Base-by-base conservation (phyloP, 495 filamentous ascomycete species). In the Hypoxylon fragiforme region DNA sequence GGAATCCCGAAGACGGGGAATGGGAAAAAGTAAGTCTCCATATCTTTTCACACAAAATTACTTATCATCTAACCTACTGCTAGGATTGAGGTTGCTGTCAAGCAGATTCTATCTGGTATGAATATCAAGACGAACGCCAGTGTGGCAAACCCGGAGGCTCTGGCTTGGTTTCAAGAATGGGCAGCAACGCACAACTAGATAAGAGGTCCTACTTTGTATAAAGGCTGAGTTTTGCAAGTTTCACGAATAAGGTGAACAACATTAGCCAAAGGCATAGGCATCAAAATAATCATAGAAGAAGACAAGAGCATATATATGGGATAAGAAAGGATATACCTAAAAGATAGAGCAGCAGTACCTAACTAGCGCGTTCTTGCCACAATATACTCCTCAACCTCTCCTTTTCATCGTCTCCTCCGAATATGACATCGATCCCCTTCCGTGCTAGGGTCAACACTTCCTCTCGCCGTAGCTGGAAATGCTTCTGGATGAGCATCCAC, bases 1-100 rank as follows among this genome's bases (percentile, higher is more conserved):
- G 90, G 92, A 39, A 90, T 97, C 38, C 91, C 91, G 1, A 84
- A 90, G 60, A 97, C 91, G 21, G 85, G 83, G 0, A 96, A 96
- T 64, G 91, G 92, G 34, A 96, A 96, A 76, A 96, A 96, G 79
- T 81, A 69, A 50, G 79, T 74, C 34, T 18, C 19, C 21, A 22
- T 16, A 38, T 1, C 11, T 1, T 20, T 21, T 15, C 0, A 44
- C 6, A 3, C 21, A 11, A 6, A 6, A 32, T 44, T 11, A 9
- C 11, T n/a, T 18, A 3, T 8, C 44, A 24, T 31, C 50, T 54
- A 52, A 59, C 14, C 0, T 24, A 38, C 44, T 7, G 14, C 31
- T 39, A 82, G 81, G 74, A 89, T 96, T 31, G 91, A 96, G 65
- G 88, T 92, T 26, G 88, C 90, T 2, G 91, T 95, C 19, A 96